A percentile compares a stretch with the other conserved stretches of the same genome.
These are phyloP conservation scores for Haplosporangium sp. DNA, from an alignment of 371 early-diverging fungal species.

Conservation along the genomic window DNA sequence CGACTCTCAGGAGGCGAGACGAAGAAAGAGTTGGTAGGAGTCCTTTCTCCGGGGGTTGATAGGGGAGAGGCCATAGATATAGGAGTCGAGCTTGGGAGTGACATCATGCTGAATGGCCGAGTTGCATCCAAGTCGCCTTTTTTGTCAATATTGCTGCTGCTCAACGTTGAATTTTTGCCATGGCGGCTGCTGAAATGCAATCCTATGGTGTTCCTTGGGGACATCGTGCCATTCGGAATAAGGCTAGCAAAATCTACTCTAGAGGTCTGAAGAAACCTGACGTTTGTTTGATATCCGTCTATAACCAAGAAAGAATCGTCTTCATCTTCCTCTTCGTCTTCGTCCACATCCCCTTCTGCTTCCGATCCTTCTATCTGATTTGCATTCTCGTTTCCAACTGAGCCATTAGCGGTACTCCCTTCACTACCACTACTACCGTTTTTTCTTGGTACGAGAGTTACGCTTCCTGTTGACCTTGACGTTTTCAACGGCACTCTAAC, in stretches of 20 bases:
- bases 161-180: slow-evolving; percentile 32
- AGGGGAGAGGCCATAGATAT: slow-evolving; percentile 18
- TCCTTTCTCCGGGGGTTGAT: slow-evolving; percentile 14
- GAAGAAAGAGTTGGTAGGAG: slow-evolving; percentile 19
- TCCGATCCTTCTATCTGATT: slow-evolving; percentile 1
- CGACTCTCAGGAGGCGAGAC: slow-evolving; percentile 26
- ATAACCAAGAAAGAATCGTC: slow-evolving; percentile 45
- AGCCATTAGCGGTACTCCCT: slow-evolving; percentile 34
- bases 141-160: slow-evolving; percentile 12
- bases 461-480: slow-evolving; percentile 39
- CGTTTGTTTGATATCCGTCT: slow-evolving; percentile 52
- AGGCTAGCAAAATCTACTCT: slow-evolving; percentile 44
- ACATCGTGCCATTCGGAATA: slow-evolving; percentile 42
- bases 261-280: slow-evolving; percentile 27
- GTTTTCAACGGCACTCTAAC: slow-evolving; percentile 15
- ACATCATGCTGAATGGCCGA: slow-evolving; percentile 49
- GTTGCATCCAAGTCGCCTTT: slow-evolving; percentile 2
- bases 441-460: slow-evolving; percentile 27
- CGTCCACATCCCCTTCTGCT: slow-evolving; percentile 13
- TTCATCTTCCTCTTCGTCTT: slow-evolving; percentile 26
- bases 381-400: slow-evolving; percentile 1
- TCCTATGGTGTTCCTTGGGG: slow-evolving; percentile 46
- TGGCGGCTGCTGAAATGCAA: slow-evolving; percentile 32
- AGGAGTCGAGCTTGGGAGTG: slow-evolving; percentile 32
- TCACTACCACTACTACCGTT: slow-evolving; percentile 39